Evolutionary conservation across 2,329 filamentous ascomycete species (phyloP).

Genomic region (Cladophialophora psammophila): DNA sequence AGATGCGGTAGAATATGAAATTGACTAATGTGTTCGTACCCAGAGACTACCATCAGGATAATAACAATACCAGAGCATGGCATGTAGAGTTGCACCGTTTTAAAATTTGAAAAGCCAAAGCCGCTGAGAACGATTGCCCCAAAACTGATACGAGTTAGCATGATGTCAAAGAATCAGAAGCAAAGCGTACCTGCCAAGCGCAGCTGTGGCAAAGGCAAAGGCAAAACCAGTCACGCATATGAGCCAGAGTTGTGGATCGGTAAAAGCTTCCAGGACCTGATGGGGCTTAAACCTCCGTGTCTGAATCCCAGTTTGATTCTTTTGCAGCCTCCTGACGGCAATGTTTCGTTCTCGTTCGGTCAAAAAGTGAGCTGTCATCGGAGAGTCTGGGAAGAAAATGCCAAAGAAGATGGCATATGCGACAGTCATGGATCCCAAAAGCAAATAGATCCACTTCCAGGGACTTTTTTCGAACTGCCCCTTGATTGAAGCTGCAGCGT

Average conservation of each 20-base stretch:
- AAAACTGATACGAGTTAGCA: neutral
- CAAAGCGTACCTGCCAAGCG: neutral
- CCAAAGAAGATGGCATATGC: slow-evolving; percentile 1
- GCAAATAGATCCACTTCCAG: neutral
- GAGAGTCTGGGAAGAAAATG: slow-evolving; percentile 6
- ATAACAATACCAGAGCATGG: neutral
- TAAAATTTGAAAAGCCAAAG: neutral
- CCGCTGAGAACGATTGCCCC: neutral
- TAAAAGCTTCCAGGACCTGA: neutral
- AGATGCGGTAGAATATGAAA: neutral
- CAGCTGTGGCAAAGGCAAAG: slow-evolving; percentile 1
- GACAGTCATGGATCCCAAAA: neutral
- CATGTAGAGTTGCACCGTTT: neutral
- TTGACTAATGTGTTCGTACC: neutral
- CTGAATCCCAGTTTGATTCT: slow-evolving; percentile 4
- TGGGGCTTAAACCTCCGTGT: neutral
- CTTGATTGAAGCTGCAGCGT: neutral
- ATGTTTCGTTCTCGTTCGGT: slow-evolving; percentile 6
- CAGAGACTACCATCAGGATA: neutral
- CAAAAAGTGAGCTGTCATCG: slow-evolving; percentile 1
- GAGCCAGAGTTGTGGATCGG: slow-evolving; percentile 1
- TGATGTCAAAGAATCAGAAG: neutral
- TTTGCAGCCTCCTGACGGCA: slow-evolving; percentile 2
- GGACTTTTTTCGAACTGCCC: slow-evolving; percentile 1
- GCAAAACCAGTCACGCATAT: neutral